Percentiles rank a stretch among this genome's conserved stretches.
Evolutionary conservation across 257 asterid genomes (phyloP).

Genomic region (Solanum habrochaites): DNA sequence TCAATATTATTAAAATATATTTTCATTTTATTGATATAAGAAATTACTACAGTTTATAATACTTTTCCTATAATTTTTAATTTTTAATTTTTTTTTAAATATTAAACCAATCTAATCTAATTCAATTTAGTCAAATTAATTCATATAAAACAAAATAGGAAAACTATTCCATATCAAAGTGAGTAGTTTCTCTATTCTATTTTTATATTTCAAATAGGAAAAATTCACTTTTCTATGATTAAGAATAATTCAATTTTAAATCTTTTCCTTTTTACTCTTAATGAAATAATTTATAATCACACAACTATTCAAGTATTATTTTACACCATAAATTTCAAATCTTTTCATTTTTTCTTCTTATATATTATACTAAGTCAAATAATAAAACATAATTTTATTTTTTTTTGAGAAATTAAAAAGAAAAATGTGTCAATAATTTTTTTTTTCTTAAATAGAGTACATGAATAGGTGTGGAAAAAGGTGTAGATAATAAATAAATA

Average conservation of each 20-base stretch:
- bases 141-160: neutral
- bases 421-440: neutral
- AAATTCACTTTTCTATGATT: neutral
- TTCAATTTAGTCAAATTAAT: neutral
- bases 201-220: too few relatives aligned
- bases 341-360: too few relatives aligned
- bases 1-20: neutral
- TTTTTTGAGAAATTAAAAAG: neutral
- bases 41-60: too few relatives aligned
- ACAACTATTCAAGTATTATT: fast-evolving
- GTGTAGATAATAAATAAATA: neutral
- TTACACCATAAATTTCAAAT: neutral
- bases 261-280: fast-evolving
- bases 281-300: neutral
- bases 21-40: neutral
- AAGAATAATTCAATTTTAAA: too few relatives aligned
- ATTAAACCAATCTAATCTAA: too few relatives aligned
- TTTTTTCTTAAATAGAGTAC: neutral
- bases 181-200: neutral
- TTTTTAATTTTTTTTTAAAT: too few relatives aligned
- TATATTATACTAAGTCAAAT: neutral
- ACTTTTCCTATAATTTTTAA: too few relatives aligned
- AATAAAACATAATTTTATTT: too few relatives aligned
- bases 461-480: neutral
- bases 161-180: neutral